These are phyloP conservation scores for Acacia crassicarpa DNA, from an alignment of 306 rosid genomes.

Conservation along the genomic window DNA sequence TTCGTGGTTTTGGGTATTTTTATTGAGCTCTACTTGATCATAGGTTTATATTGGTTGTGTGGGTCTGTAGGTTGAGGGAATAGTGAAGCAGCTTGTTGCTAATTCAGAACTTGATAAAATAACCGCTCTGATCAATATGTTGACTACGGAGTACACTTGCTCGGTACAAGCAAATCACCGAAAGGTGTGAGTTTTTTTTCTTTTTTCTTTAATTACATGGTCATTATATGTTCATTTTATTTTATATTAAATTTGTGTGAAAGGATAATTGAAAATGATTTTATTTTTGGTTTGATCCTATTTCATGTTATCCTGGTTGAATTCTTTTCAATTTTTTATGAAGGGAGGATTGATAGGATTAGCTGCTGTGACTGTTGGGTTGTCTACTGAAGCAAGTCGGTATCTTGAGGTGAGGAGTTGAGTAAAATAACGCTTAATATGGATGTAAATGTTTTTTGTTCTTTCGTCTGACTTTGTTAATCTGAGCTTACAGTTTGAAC, in stretches of 20 bases:
- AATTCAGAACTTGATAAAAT: conserved; percentile 88
- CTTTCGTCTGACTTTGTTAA: neutral
- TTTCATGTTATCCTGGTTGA: conserved; percentile 2
- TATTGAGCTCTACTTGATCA: conserved; percentile 29
- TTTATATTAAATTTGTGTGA: neutral
- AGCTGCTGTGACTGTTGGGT: conserved; percentile 81
- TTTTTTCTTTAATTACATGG: neutral
- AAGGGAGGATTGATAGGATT: conserved; percentile 85
- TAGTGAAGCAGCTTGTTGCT: conserved; percentile 79
- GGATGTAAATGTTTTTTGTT: neutral
- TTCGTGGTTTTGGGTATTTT: conserved; percentile 47
- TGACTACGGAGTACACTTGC: conserved; percentile 65
- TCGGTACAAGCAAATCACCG: conserved; percentile 93
- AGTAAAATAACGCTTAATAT: neutral
- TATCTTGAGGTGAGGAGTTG: conserved; percentile 67
- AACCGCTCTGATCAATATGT: conserved; percentile 74
- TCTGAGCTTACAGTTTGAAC: neutral
- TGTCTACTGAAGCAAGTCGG: conserved; percentile 66
- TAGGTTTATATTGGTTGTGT: neutral
- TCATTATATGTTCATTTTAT: neutral
- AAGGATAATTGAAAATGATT: neutral
- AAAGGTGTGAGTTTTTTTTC: conserved; percentile 54
- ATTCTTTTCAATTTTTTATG: neutral
- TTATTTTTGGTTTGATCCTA: conserved; percentile 9
- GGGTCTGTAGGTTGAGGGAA: conserved; percentile 76